Evolutionary conservation across 2,329 filamentous ascomycete species (phyloP).

Genomic region (Ascochyta lentis): DNA sequence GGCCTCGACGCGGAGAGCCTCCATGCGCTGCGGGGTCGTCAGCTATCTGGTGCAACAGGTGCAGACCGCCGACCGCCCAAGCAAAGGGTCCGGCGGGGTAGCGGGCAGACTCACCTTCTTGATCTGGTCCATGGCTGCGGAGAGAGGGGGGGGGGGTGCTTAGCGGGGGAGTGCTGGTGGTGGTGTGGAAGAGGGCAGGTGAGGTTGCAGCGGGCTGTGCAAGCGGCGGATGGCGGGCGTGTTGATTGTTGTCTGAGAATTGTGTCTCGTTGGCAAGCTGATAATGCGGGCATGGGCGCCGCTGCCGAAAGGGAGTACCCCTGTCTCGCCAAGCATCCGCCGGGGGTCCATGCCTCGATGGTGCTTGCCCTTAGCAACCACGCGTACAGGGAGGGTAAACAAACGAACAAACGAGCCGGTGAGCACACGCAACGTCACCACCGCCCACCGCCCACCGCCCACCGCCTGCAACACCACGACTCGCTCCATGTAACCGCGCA

Average conservation of each 20-base stretch:
- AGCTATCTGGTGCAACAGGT: slow-evolving; percentile 20
- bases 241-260: slow-evolving; percentile 35
- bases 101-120: slow-evolving; percentile 74
- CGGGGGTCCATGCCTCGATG: background rate
- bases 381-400: slow-evolving; percentile 16
- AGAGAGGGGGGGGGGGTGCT: slow-evolving; percentile 16
- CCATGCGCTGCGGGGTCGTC: slow-evolving; percentile 76
- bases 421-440: slow-evolving; percentile 12
- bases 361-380: slow-evolving; percentile 35
- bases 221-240: slow-evolving; percentile 12
- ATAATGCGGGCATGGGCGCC: slow-evolving; percentile 37
- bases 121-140: slow-evolving; percentile 77
- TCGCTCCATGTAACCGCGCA: slow-evolving; percentile 42
- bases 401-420: slow-evolving; percentile 28
- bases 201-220: slow-evolving; percentile 17
- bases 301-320: slow-evolving; percentile 27
- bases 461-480: slow-evolving; percentile 22
- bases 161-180: slow-evolving; percentile 7
- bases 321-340: slow-evolving; percentile 21
- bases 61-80: slow-evolving; percentile 15
- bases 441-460: no score
- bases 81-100: slow-evolving; percentile 45
- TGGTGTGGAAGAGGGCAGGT: slow-evolving; percentile 7
- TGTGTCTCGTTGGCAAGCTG: slow-evolving; percentile 25
- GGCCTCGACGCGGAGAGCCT: slow-evolving; percentile 89